These are phyloP conservation scores for Termitomyces sp. DNA, from an alignment of 768 basidiomycete genomes.

Conservation along the genomic window DNA sequence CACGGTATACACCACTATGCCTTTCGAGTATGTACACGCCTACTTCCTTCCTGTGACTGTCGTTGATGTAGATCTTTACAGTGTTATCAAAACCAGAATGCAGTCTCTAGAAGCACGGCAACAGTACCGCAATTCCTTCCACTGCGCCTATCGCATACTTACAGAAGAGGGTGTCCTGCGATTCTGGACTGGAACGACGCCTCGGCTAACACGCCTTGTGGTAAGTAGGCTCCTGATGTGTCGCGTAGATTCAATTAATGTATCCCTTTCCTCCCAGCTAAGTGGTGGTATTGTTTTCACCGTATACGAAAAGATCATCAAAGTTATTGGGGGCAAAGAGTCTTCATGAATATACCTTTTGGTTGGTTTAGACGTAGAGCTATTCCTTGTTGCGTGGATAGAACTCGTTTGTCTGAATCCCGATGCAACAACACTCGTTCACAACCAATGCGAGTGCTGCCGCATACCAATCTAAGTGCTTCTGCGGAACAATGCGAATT, in stretches of 20 bases:
- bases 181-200: conserved; percentile 98
- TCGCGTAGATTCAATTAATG: not conserved
- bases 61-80: conserved; percentile 24
- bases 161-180: conserved; percentile 89
- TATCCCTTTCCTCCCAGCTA: conserved; percentile 44
- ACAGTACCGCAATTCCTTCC: conserved; percentile 92
- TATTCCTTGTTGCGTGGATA: not conserved
- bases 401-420: not conserved
- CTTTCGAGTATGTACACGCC: conserved; percentile 58
- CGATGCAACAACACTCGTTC: not conserved
- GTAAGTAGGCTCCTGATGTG: conserved; percentile 40
- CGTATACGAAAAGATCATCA: conserved; percentile 82
- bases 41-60: not conserved
- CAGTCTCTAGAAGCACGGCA: conserved; percentile 81
- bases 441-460: not conserved
- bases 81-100: conserved; percentile 98
- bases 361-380: not conserved
- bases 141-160: conserved; percentile 92
- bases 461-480: not conserved
- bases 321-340: conserved; percentile 25
- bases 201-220: conserved; percentile 79
- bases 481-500: not conserved
- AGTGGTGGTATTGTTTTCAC: conserved; percentile 94
- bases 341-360: not conserved
- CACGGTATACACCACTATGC: conserved; percentile 91